Evolutionary conservation across 495 filamentous ascomycete genomes (phyloP), one percentile per base, ranked within the genome.

Genomic region (Aspergillus nanangensis): DNA sequence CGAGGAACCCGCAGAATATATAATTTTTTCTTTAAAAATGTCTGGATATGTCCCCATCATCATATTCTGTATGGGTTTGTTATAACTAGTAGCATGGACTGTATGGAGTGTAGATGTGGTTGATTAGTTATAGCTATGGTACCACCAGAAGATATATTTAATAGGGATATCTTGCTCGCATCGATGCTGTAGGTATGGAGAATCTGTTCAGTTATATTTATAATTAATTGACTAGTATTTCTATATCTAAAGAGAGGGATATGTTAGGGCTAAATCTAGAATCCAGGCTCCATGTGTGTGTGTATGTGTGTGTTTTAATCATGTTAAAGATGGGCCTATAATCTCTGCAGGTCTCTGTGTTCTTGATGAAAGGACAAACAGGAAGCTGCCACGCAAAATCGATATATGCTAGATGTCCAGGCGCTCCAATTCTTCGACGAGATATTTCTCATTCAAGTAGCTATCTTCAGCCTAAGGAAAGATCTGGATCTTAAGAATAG

Each of bases 381-480:
- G 34, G 18, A 50, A 33, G 47, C 19, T 50, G 22, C 40, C 44
- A 17, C 47, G 47, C 40, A 50, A 50, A 21, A 50, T 50, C 36
- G 47, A 50, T 14, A 20, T 38, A 40, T 17, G 33, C 5, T 19
- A 44, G 40, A 50, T 44, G 47, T 40, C 47, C 45, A 50, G 5
- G 47, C 41, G 1, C 47, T 50, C 2, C 47, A 50, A 32, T 50
- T 44, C 34, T 50, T 44, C 35, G 47, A 50, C 35, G 45, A 50
- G 11, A 41, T 41, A 0, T 22, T 50, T 5, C 47, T 50, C 22
- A 45, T 40, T 25, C 47, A 50, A n/a, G 47, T 41, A 0, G 47
- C 47, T 7, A 50, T 50, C 34, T 50, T 50, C 24, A 41, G 47
- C 3, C 15, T 50, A 18, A 38, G 47, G 31, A 13, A 32, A 9